Conservation (phyloP, 345 rosid genomes). For the Eucalyptus globulus region DNA sequence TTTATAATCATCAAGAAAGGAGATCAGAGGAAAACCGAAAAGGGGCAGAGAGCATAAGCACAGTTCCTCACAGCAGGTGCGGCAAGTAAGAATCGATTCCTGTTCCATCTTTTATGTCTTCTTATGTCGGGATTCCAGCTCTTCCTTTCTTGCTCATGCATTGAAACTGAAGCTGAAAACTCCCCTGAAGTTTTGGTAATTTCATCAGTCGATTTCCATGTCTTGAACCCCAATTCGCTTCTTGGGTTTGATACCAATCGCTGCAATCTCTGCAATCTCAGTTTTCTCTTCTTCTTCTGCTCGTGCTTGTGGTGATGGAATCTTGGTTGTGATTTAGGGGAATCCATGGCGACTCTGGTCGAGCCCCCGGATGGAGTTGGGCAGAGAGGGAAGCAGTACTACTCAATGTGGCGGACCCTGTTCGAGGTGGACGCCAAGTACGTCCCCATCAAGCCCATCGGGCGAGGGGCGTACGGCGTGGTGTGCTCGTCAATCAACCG, state of each 20-base stretch:
- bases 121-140: not conserved
- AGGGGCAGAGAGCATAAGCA: not conserved
- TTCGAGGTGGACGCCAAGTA: slow-evolving; percentile 85
- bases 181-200: not conserved
- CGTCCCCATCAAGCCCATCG: slow-evolving; percentile 80
- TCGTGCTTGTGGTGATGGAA: not conserved
- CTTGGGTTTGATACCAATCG: not conserved
- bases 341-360: slow-evolving; percentile 64
- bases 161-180: not conserved
- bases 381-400: slow-evolving; percentile 67
- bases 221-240: not conserved
- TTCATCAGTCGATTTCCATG: not conserved
- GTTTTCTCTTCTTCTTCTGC: not conserved
- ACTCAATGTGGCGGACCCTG: slow-evolving; percentile 70
- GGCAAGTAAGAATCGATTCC: not conserved
- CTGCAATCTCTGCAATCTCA: not conserved
- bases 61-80: not conserved
- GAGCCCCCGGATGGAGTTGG: slow-evolving; percentile 73
- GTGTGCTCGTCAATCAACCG: slow-evolving; percentile 74
- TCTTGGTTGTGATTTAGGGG: not conserved
- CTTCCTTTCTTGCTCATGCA: not conserved
- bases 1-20: not conserved
- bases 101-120: not conserved
- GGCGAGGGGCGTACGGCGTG: slow-evolving; percentile 81
- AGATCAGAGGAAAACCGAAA: not conserved